Conservation (phyloP, 345 rosid species). For the Eucalyptus paniculata region DNA sequence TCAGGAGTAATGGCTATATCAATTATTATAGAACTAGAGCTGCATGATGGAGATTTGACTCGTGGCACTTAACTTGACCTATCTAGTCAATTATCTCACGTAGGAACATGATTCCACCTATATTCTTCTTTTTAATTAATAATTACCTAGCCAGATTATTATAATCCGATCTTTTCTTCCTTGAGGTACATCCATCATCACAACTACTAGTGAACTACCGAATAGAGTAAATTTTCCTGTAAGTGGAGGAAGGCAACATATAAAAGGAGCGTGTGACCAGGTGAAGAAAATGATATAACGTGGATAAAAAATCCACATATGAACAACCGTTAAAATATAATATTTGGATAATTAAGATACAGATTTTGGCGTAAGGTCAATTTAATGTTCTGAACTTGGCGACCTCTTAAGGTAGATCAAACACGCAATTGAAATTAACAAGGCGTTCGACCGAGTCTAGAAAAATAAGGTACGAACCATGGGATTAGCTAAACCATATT, state of each 20-base stretch:
- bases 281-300: background rate
- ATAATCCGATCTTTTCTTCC: background rate
- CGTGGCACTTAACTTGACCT: background rate
- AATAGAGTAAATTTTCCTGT: background rate
- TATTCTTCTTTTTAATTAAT: background rate
- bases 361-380: background rate
- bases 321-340: background rate
- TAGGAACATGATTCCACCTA: background rate
- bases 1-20: background rate
- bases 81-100: background rate
- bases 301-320: background rate
- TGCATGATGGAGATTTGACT: background rate
- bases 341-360: background rate
- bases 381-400: background rate
- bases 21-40: background rate
- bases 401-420: background rate
- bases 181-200: background rate
- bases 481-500: background rate
- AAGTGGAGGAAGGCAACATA: background rate
- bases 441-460: background rate
- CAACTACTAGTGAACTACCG: fast-evolving
- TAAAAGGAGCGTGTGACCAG: fast-evolving
- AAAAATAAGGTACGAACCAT: background rate
- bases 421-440: background rate
- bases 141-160: background rate